phyloP scores from a whole-genome alignment of 1,284 basidiomycete genomes.

The Trametes versicolor region DNA sequence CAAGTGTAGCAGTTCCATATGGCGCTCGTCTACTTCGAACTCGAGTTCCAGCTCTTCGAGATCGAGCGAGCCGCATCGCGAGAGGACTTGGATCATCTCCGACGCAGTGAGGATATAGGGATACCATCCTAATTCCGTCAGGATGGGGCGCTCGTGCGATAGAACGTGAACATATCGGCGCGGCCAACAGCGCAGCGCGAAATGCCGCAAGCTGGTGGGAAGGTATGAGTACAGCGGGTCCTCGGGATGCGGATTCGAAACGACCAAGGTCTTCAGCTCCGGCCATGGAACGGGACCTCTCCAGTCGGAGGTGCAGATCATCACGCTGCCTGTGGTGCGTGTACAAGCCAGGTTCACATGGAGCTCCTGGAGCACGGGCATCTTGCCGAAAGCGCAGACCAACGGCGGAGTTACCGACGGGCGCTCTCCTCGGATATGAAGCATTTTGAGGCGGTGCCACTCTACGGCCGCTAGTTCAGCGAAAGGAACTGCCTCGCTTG shows the following conservation, averaged over 20 bases:
- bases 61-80: background rate
- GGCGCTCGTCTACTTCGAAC: background rate
- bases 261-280: background rate
- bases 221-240: slow-evolving; percentile 9
- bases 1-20: background rate
- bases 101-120: background rate
- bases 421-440: background rate
- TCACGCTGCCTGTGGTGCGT: background rate
- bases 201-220: background rate
- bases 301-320: background rate
- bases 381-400: background rate
- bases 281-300: background rate
- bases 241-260: slow-evolving; percentile 4
- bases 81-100: slow-evolving; percentile 1
- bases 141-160: background rate
- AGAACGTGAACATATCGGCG: slow-evolving; percentile 1
- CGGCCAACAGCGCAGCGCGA: slow-evolving; percentile 14
- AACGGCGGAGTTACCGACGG: background rate
- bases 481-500: slow-evolving; percentile 1
- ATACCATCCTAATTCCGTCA: background rate
- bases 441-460: background rate
- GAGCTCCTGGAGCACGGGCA: slow-evolving; percentile 8
- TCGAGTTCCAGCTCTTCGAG: slow-evolving; percentile 12
- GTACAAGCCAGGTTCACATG: background rate
- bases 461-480: background rate